Evolutionary conservation across 768 basidiomycete species (phyloP), one percentile per base, ranked within the genome.

Genomic region (Holtermannia corniformis): DNA sequence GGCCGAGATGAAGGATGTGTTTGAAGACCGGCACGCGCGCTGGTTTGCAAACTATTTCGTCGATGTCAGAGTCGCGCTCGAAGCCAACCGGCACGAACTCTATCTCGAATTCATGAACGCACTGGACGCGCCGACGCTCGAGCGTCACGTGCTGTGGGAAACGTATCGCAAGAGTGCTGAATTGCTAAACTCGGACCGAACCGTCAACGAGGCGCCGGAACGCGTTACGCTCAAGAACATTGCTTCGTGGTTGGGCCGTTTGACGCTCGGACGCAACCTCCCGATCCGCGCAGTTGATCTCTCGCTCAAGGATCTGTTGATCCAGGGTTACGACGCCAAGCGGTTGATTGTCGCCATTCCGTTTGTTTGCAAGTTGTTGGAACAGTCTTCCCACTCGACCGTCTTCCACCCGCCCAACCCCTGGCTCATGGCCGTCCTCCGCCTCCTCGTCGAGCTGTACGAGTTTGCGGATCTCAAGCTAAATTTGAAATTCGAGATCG

Each of bases 11-110:
- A 78, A 78, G 51, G 82, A 81, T 26, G 77, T 86, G 51, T 93
- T 93, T 73, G 79, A 85, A 44, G 85, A 91, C 61, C 77, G 80
- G 40, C 82, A 90, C 67, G 82, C 88, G 5, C 80, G 86, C 44
- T 99, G 95, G 95, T 95, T 99, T 64, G 93, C 95, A 43, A 86
- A 95, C 68, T 99, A 97, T 72, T 79, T 99, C 45, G 91, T 99
- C 28, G 89, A 92, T 64, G 88, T 96, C 66, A 86, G 95, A 32
- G 83, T 97, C 71, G 86, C 85, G 73, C 85, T 86, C 52, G 95
- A 99, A 73, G 89, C 89, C 49, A 99, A 99, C 77, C 95, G 97
- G 66, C 95, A 97, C 60, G 80, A 83, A 45, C 80, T 97, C 27
- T 99, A 99, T 73, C 82, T 95, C 55, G 86, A 90, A 51, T 89